Evolutionary conservation across 148 eudicot genomes (phyloP), one percentile per base, ranked within the genome.

Genomic region (Hydrangea macrophylla): DNA sequence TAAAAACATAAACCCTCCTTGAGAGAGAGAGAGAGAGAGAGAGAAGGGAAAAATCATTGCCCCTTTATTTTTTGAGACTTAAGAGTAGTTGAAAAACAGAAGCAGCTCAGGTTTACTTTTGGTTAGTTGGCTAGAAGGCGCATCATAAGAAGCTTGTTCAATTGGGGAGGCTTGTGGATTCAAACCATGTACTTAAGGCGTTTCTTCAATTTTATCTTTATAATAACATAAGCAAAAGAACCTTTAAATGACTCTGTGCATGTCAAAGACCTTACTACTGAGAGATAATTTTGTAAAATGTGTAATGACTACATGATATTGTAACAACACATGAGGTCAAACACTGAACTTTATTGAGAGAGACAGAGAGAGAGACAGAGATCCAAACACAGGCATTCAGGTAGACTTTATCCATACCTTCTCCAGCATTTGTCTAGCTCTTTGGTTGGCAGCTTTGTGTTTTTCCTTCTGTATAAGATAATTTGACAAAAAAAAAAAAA

Each of bases 391-490:
- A 26, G 27, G 33, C 26, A 62, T 18, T 26, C 53, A 74, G 57
- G 23, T 10, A 31, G 31, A 25, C 23, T 20, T 50, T 65, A 48
- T 25, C 18, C 60, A 45, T 85, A 93, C 98, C 94, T 79, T 86
- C 68, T 90, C 93, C 51, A 93, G 71, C 3, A 84, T 79, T 70
- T 90, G 92, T 27, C 67, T 84, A 17, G 98, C 96, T 72, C 94
- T 81, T 62, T 86, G 86, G 75, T 93, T 93, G 59, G 90, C 85
- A 70, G 81, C 87, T 83, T 82, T 88, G 80, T 86, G 86, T 64
- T 88, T 93, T 58, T 93, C 94, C 53, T 76, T 75, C 98, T 92
- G 58, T 36, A 50, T 0, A 67, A 56, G 64, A 31, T 23, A 69
- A 73, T 56, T 22, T 45, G 65, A 28, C 55, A n/a, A 33, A 15